Evolutionary conservation across 306 rosid species (phyloP).

Genomic region (Morella rubra): DNA sequence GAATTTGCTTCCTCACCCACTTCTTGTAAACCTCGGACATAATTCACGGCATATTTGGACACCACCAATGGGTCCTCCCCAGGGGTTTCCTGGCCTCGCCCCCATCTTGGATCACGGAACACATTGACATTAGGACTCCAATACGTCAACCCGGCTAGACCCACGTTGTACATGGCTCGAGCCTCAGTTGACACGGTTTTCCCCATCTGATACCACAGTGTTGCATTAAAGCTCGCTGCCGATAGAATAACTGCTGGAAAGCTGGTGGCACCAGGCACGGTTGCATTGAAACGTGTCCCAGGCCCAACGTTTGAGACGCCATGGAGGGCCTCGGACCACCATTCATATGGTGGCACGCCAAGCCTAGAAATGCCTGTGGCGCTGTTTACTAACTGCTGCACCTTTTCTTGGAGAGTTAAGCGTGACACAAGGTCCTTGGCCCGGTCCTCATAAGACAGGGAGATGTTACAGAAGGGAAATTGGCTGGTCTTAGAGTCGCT

Average conservation of each 20-base stretch:
- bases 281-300: conserved; percentile 49
- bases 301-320: conserved; percentile 71
- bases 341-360: conserved; percentile 67
- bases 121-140: conserved; percentile 90
- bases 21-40: conserved; percentile 73
- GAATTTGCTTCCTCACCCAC: conserved; percentile 46
- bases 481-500: conserved; percentile 32
- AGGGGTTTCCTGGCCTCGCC: conserved; percentile 74
- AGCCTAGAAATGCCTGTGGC: conserved; percentile 48
- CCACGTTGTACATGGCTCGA: conserved; percentile 76
- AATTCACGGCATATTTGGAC: conserved; percentile 54
- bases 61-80: conserved; percentile 80
- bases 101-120: conserved; percentile 82
- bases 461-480: conserved; percentile 59
- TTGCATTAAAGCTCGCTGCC: conserved; percentile 59
- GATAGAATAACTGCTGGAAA: conserved; percentile 69
- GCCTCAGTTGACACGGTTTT: conserved; percentile 79
- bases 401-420: conserved; percentile 60
- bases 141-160: conserved; percentile 70
- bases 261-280: conserved; percentile 69
- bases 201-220: conserved; percentile 66
- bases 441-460: conserved; percentile 41
- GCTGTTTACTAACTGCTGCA: conserved; percentile 44
- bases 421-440: conserved; percentile 61
- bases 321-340: conserved; percentile 91